phyloP scores from a whole-genome alignment of 225 moss, liverwort and hornwort species.

The Physcomitrellopsis africana region DNA sequence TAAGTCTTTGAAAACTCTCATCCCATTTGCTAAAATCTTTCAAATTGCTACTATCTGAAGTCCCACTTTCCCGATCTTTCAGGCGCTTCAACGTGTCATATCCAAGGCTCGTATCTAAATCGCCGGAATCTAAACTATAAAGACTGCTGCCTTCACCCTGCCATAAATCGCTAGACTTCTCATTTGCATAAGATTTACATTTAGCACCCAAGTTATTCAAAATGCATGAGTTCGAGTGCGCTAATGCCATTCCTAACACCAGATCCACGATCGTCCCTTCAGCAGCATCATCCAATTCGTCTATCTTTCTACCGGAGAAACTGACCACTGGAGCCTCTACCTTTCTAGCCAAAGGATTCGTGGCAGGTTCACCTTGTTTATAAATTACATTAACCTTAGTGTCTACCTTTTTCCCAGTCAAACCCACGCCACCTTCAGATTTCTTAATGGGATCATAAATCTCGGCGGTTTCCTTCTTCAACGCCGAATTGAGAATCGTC shows the following conservation, averaged over 20 bases:
- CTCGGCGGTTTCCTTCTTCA: constrained; percentile 46
- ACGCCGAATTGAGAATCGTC: constrained; percentile 63
- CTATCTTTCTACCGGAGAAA: constrained; percentile 68
- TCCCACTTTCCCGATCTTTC: constrained; percentile 67
- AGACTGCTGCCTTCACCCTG: constrained; percentile 62
- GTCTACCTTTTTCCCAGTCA: constrained; percentile 55
- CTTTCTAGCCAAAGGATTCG: constrained; percentile 55
- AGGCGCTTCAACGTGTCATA: constrained; percentile 66
- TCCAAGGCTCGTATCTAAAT: constrained; percentile 61
- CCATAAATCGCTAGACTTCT: constrained; percentile 66
- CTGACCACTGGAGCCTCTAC: constrained; percentile 47
- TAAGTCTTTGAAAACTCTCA: constrained; percentile 74
- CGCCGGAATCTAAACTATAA: constrained; percentile 60
- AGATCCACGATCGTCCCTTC: constrained; percentile 95
- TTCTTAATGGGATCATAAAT: constrained; percentile 45
- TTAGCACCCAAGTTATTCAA: constrained; percentile 76
- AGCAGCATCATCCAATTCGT: constrained; percentile 72
- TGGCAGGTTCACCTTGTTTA: constrained; percentile 50
- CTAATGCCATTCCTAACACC: constrained; percentile 94
- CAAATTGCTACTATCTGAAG: constrained; percentile 61
- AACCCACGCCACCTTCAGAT: constrained; percentile 45
- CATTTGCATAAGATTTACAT: constrained; percentile 72
- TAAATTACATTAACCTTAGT: constrained; percentile 57
- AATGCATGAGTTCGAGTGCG: constrained; percentile 76
- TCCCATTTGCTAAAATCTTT: constrained; percentile 85